These are phyloP conservation scores for Hericium alpestre DNA, from an alignment of 768 basidiomycete species.

Conservation along the genomic window DNA sequence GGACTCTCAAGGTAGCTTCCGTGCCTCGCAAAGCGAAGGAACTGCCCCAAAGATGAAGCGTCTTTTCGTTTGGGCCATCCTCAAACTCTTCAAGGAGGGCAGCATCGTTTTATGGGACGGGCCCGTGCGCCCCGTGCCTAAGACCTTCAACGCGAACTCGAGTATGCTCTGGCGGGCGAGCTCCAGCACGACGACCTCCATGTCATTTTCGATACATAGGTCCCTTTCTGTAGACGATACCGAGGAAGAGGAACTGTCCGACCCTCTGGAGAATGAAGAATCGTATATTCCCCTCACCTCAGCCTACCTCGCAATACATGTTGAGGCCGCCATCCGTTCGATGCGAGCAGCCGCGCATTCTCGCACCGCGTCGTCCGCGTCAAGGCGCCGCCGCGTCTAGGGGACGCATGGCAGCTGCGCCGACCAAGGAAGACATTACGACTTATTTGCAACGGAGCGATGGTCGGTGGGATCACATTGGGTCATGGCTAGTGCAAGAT, in stretches of 20 bases:
- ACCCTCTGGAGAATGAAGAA: conserved; percentile 50
- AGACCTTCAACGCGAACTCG: conserved; percentile 3
- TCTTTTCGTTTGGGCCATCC: conserved; percentile 55
- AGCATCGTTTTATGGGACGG: conserved; percentile 67
- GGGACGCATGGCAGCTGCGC: conserved; percentile 15
- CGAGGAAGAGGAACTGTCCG: conserved; percentile 44
- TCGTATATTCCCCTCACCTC: conserved; percentile 56
- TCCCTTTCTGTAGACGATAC: conserved; percentile 14
- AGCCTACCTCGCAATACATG: conserved; percentile 33
- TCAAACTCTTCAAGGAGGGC: conserved; percentile 61
- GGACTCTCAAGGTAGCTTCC: background rate
- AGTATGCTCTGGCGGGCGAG: conserved; percentile 38
- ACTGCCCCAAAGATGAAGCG: conserved; percentile 43
- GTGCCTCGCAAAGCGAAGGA: background rate
- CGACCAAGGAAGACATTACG: conserved; percentile 37
- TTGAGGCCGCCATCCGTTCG: conserved; percentile 37
- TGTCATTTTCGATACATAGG: conserved; percentile 15
- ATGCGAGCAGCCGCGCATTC: conserved; percentile 8
- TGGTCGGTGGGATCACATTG: conserved; percentile 55
- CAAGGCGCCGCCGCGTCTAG: conserved; percentile 8
- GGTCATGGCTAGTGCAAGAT: conserved; percentile 54
- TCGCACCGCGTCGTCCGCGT: conserved; percentile 1
- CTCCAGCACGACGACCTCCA: conserved; percentile 10
- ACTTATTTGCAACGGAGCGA: conserved; percentile 37
- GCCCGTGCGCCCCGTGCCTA: conserved; percentile 30